Evolutionary conservation across 495 filamentous ascomycete genomes (phyloP).

Genomic region (Aspergillus olivimuriae): DNA sequence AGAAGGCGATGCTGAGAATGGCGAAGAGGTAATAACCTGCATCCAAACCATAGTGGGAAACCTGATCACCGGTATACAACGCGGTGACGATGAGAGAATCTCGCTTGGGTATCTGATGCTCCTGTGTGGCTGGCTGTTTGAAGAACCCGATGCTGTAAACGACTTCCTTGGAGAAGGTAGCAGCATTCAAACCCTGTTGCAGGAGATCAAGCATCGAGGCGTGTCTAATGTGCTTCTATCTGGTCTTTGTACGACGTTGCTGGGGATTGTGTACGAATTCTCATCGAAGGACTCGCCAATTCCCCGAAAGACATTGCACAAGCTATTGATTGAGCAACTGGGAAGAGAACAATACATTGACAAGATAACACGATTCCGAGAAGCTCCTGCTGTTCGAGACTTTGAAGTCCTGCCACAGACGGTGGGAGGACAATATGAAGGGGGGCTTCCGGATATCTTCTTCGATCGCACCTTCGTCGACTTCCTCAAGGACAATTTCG

Average conservation of each 20-base stretch:
- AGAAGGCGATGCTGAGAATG: slow-evolving; percentile 82
- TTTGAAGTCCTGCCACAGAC: slow-evolving; percentile 82
- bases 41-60: slow-evolving; percentile 83
- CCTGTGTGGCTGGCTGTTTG: slow-evolving; percentile 87
- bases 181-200: slow-evolving; percentile 77
- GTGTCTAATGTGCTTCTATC: slow-evolving; percentile 59
- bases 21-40: slow-evolving; percentile 93
- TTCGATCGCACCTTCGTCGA: slow-evolving; percentile 86
- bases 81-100: slow-evolving; percentile 72
- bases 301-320: slow-evolving; percentile 72
- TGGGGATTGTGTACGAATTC: slow-evolving; percentile 93
- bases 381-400: slow-evolving; percentile 78
- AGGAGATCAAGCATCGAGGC: slow-evolving; percentile 59
- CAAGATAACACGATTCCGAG: slow-evolving; percentile 69
- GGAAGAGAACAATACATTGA: slow-evolving; percentile 88
- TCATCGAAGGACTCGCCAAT: slow-evolving; percentile 95
- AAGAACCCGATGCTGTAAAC: slow-evolving; percentile 85
- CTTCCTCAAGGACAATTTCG: slow-evolving; percentile 94
- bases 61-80: slow-evolving; percentile 67
- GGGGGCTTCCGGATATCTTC: slow-evolving; percentile 71
- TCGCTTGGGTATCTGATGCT: slow-evolving; percentile 86
- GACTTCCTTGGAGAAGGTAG: slow-evolving; percentile 95
- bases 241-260: slow-evolving; percentile 74
- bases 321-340: slow-evolving; percentile 70
- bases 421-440: slow-evolving; percentile 45